Evolutionary conservation across 768 basidiomycete genomes (phyloP).

Genomic region (Crepidotus variabilis): DNA sequence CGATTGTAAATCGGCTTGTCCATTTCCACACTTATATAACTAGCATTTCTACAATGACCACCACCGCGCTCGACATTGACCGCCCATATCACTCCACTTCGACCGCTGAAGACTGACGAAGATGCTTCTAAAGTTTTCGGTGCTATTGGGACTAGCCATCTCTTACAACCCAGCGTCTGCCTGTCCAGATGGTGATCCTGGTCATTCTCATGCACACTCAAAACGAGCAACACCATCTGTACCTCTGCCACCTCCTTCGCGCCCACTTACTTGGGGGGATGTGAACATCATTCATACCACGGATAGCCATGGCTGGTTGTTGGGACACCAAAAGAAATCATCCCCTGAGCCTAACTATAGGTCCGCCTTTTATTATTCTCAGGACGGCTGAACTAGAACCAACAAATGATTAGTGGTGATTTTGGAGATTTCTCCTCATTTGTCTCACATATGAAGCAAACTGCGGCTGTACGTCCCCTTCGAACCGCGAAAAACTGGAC

Average conservation of each 20-base stretch:
- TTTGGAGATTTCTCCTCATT: conserved; percentile 87
- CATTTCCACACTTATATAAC: no score
- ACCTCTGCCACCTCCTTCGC: conserved; percentile 52
- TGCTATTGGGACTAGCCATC: not conserved
- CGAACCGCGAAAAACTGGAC: not conserved
- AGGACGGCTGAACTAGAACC: conserved; percentile 8
- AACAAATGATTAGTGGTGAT: conserved; percentile 24
- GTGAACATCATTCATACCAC: conserved; percentile 87
- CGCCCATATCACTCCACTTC: no score
- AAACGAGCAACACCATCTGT: conserved; percentile 37
- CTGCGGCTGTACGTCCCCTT: conserved; percentile 46
- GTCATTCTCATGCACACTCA: conserved; percentile 25
- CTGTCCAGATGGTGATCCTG: conserved; percentile 19
- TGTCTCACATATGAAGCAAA: conserved; percentile 73
- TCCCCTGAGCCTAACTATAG: conserved; percentile 75
- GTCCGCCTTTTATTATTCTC: conserved; percentile 8
- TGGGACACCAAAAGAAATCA: conserved; percentile 75
- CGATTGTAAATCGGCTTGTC: no score
- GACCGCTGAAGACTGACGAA: no score
- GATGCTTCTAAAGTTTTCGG: no score
- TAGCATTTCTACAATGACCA: no score
- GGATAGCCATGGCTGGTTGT: conserved; percentile 67
- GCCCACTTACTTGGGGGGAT: conserved; percentile 81
- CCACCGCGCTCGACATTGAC: no score
- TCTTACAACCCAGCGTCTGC: conserved; percentile 9